Base-by-base conservation (phyloP, 108 stramenopile genomes). In the Cyclotella baltica region DNA sequence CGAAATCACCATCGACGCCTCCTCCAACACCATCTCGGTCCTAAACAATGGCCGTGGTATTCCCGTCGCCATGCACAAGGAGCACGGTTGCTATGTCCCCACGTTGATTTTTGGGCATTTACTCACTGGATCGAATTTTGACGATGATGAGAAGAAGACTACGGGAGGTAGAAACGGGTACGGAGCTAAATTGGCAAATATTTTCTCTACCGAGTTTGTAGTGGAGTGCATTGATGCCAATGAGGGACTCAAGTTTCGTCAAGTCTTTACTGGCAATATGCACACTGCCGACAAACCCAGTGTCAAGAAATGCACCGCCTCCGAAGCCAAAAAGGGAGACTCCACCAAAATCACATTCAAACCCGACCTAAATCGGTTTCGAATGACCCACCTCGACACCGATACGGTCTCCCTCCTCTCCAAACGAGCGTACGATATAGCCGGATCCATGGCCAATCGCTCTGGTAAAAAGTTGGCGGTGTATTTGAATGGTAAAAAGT, bases 101-200 rank as follows among this genome's bases (percentile, higher is more conserved):
- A 96, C 97, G 40, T 85, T 99, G 65, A 98, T 99, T 51, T 99
- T 99, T 59, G 58, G 58, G 4, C 28, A 59, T 83, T 35, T 65
- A 18, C 0, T 70, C 1, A 70, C 69, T 0, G 98, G 98, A 47
- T 91, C 89, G 25, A 99, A 99, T 90, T 99, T 99, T 77, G 98
- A 99, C 73, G 99, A 99, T 73, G 76, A 89, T 67, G 95, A 99
- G 81, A 88, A 97, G 88, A 98, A 98, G 83, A 97, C 97, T 19
- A 99, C 98, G 0, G 99, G 99, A 1, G 99, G 99, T 18, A 91
- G 99, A 10, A 98, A 99, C 81, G 99, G 99, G 30, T 99, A 98
- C 78, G 99, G 99, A 20, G 99, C 98, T 34, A 99, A 99, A 85
- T 87, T 99, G 46, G 96, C 99, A 46, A 99, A 99, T 85, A 98